Base-by-base conservation (phyloP, 768 basidiomycete genomes). In the Naganishia randhawae region DNA sequence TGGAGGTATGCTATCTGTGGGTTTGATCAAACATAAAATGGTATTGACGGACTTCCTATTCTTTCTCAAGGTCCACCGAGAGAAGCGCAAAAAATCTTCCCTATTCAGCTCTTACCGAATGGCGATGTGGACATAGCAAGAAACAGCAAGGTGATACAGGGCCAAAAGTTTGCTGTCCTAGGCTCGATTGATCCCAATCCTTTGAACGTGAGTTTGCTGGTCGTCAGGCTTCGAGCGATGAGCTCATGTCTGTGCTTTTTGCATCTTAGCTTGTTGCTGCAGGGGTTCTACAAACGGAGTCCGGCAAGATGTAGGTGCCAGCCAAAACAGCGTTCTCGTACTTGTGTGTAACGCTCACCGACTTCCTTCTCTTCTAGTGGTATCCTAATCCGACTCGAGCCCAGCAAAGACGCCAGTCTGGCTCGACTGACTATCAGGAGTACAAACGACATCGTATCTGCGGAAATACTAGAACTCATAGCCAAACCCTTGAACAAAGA, bases 401-500 rank as follows among this genome's bases (percentile, higher is more conserved):
- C 96, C 1, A 99, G 97, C 81, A 85, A 86, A 63, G 93, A 96
- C 69, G 96, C 95, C 31, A 95, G 96, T 91, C 83, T 97, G 37
- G 97, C 92, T 81, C 89, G 96, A 39, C 76, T 97, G 69, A 99
- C 96, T 7, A 85, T 97, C 50, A 85, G 96, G 76, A 95, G 92
- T 75, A 98, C 96, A 3, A 97, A 96, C 65, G 93, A 93, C 77
- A 85, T 88, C 11, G 93, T 97, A 10, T 82, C 82, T 27, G 72
- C 76, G 19, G 80, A 81, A 69, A 65, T 81, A 14, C 70, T 82
- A 65, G 66, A 75, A 37, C 62, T 81, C 41, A 67, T 77, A n/a
- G 69, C 74, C 22, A 78, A 78, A 66, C 80, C 80, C 17, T 66
- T 81, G 19, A 78, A 78, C 63, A 65, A 72, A 39, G 77, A 78